phyloP scores from a whole-genome alignment of 495 filamentous ascomycete species.

The Penicillium subrubescens region DNA sequence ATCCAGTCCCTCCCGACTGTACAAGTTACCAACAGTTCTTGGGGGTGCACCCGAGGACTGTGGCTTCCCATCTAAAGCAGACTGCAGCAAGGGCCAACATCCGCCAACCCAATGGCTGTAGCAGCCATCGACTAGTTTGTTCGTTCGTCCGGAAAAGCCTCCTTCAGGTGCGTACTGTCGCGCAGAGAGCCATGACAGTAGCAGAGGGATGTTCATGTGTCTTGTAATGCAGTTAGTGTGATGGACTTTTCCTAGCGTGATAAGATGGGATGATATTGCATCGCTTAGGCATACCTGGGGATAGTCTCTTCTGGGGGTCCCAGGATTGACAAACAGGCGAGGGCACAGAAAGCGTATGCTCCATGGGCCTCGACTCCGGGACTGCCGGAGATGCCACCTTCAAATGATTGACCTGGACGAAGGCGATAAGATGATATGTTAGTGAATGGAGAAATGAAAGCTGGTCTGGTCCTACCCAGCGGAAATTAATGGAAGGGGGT shows the following conservation, averaged over 20 bases:
- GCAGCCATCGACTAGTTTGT: slow-evolving; percentile 97
- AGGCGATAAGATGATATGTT: slow-evolving; percentile 15
- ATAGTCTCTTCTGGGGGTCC: slow-evolving; percentile 74
- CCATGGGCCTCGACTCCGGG: slow-evolving; percentile 91
- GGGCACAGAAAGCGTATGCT: slow-evolving; percentile 92
- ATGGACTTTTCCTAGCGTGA: neutral
- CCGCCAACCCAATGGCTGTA: slow-evolving; percentile 97
- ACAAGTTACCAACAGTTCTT: slow-evolving; percentile 54
- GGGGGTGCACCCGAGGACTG: slow-evolving; percentile 19
- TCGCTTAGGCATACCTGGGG: slow-evolving; percentile 50
- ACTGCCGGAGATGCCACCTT: slow-evolving; percentile 84
- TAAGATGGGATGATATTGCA: neutral
- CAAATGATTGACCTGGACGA: slow-evolving; percentile 82
- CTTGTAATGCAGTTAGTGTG: slow-evolving; percentile 42
- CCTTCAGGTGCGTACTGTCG: slow-evolving; percentile 92
- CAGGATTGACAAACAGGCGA: slow-evolving; percentile 83
- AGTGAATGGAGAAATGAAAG: neutral
- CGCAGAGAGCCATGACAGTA: slow-evolving; percentile 84
- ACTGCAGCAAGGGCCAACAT: slow-evolving; percentile 89
- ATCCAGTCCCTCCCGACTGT: slow-evolving; percentile 79
- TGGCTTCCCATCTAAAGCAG: slow-evolving; percentile 62
- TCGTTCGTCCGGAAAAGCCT: slow-evolving; percentile 89
- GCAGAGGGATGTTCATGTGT: slow-evolving; percentile 73
- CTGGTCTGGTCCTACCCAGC: neutral
- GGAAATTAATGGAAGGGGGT: neutral